phyloP scores from a whole-genome alignment of 2,329 filamentous ascomycete genomes.

The Raffaelea ambrosiae region DNA sequence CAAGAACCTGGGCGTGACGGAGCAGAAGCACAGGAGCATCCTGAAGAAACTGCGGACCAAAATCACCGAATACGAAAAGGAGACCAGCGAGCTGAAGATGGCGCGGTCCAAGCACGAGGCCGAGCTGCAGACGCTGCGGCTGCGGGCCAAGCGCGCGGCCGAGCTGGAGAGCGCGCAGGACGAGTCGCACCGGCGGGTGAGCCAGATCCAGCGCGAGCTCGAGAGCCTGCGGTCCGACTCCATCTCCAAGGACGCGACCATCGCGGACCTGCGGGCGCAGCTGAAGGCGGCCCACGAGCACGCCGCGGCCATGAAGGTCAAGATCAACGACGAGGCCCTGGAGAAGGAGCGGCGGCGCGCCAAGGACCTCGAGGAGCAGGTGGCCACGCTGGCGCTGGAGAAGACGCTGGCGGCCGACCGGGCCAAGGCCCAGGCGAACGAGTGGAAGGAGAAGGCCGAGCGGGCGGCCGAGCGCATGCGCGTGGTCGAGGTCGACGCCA shows the following conservation, averaged over 20 bases:
- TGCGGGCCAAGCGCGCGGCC: constrained; percentile 39
- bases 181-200: constrained; percentile 45
- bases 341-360: constrained; percentile 51
- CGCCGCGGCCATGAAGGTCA: constrained; percentile 58
- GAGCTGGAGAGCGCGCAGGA: constrained; percentile 48
- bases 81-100: constrained; percentile 48
- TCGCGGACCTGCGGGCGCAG: constrained; percentile 62
- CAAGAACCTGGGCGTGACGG: constrained; percentile 74
- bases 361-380: constrained; percentile 46
- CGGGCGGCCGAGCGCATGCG: constrained; percentile 63
- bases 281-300: constrained; percentile 59
- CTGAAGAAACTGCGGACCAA: constrained; percentile 74
- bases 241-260: constrained; percentile 53
- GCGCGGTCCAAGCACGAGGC: constrained; percentile 49
- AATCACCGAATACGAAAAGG: constrained; percentile 57
- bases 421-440: constrained; percentile 58
- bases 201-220: constrained; percentile 47
- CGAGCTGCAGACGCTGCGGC: constrained; percentile 38
- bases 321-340: constrained; percentile 57
- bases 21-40: constrained; percentile 73
- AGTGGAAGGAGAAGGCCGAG: constrained; percentile 64
- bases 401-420: constrained; percentile 63
- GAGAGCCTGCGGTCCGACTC: constrained; percentile 49
- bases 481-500: constrained; percentile 66
- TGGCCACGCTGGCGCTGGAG: constrained; percentile 65